Conservation (phyloP, 805 yeast genomes). For the Schizosaccharomyces cryophilus region DNA sequence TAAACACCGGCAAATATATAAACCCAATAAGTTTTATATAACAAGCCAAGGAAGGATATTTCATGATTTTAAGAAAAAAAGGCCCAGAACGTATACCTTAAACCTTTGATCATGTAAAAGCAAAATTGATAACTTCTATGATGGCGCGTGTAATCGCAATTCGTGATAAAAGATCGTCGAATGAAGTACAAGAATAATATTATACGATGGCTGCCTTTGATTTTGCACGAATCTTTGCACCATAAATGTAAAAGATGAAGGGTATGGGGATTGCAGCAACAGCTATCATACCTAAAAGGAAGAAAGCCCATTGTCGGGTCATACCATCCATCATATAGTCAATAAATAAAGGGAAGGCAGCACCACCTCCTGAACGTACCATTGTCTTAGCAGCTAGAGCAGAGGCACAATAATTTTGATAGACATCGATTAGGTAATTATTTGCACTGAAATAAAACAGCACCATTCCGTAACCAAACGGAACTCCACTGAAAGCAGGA, state of each 20-base stretch:
- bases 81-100: too few species aligned
- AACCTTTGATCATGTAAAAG: too few species aligned
- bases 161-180: neutral
- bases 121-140: too few species aligned
- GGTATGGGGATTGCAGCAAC: slow-evolving; percentile 28
- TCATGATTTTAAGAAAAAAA: too few species aligned
- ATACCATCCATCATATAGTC: slow-evolving; percentile 28
- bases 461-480: slow-evolving; percentile 31
- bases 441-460: slow-evolving; percentile 46
- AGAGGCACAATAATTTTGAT: slow-evolving; percentile 33
- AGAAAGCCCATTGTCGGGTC: slow-evolving; percentile 29
- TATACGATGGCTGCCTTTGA: neutral
- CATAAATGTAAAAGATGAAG: slow-evolving; percentile 8
- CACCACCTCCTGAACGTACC: slow-evolving; percentile 36
- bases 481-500: slow-evolving; percentile 31
- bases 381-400: slow-evolving; percentile 41
- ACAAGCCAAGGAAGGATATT: too few species aligned
- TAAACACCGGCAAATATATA: too few species aligned
- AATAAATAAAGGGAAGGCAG: slow-evolving; percentile 33
- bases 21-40: too few species aligned
- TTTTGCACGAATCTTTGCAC: neutral
- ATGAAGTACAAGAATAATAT: neutral
- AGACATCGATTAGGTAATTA: slow-evolving; percentile 54
- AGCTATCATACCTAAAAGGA: slow-evolving; percentile 29
- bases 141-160: too few species aligned